Evolutionary conservation across 345 rosid species (phyloP), one percentile per base, ranked within the genome.

Genomic region (Populus davidiana): DNA sequence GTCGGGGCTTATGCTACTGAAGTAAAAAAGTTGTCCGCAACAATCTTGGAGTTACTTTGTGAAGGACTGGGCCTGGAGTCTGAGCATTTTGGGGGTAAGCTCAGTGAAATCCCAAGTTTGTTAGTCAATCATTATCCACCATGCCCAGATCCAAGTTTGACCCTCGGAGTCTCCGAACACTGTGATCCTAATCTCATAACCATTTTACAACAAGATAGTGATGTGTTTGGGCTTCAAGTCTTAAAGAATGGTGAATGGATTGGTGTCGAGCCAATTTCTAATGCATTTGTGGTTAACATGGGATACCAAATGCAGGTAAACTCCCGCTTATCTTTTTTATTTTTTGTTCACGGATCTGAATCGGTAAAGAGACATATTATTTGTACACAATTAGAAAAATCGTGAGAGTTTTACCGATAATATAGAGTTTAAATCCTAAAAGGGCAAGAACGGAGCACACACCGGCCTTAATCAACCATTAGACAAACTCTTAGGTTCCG

Each of bases 261-360:
- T 9, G 81, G 80, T 2, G 83, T 85, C 20, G 64, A 81, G 49
- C 87, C 88, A 49, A 35, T 77, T 71, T 81, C 80, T 10, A 62
- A 78, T 71, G 83, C 87, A 25, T 80, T 87, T n/a, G 84, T 84
- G n/a, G 68, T 84, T 52, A 81, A 81, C 68, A 69, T 85, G 29
- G 87, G 83, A 74, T 69, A 38, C 4, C 44, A 31, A 31, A 31
- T 72, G 38, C 39, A 67, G 63, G 80, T 71, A 0, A 12, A 2
- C 50, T 13, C 17, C 50, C 50, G 3, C 14, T 44, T 3, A 11
- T 44, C 5, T 44, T 13, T 44, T 44, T 44, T 13, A 2, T 44
- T 13, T 11, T 44, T 44, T 44, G 14, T 44, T 13, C 5, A 13
- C 43, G 12, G 11, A 12, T 39, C 9, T 39, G 3, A 39, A 39